phyloP scores from a whole-genome alignment of 2,329 filamentous ascomycete species.

The Knufia fluminis region DNA sequence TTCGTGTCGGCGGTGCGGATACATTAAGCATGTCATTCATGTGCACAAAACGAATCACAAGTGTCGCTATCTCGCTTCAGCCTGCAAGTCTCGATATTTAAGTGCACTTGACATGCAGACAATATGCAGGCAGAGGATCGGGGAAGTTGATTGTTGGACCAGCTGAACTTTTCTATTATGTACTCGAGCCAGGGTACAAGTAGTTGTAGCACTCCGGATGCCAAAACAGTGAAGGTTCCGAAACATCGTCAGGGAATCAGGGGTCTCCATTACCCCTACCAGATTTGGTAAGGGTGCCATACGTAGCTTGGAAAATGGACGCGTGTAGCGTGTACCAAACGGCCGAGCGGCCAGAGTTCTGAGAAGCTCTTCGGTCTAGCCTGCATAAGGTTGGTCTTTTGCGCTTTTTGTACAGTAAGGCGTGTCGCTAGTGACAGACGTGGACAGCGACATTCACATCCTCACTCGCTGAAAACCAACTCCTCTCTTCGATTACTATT shows the following conservation, averaged over 20 bases:
- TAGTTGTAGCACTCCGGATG: too few relatives aligned
- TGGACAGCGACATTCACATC: neutral
- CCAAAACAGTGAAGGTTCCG: too few relatives aligned
- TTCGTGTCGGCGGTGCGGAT: neutral
- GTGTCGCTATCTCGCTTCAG: neutral
- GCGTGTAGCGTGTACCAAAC: neutral
- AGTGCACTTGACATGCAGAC: neutral
- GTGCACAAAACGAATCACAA: neutral
- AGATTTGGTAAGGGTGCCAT: neutral
- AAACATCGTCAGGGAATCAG: too few relatives aligned
- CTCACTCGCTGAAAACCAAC: neutral
- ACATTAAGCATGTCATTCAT: neutral
- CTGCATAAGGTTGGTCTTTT: too few relatives aligned
- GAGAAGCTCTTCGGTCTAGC: neutral
- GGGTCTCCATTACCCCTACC: neutral
- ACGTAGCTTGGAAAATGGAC: too few relatives aligned
- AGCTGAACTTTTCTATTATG: neutral
- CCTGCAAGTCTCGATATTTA: neutral
- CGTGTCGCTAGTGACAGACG: neutral
- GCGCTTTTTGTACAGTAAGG: too few relatives aligned
- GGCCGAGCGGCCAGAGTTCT: neutral
- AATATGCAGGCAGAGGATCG: neutral
- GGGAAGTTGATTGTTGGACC: neutral
- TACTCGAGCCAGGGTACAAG: too few relatives aligned
- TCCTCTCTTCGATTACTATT: neutral